Base-by-base conservation (phyloP, 495 filamentous ascomycete species). In the Neurospora sp. region DNA sequence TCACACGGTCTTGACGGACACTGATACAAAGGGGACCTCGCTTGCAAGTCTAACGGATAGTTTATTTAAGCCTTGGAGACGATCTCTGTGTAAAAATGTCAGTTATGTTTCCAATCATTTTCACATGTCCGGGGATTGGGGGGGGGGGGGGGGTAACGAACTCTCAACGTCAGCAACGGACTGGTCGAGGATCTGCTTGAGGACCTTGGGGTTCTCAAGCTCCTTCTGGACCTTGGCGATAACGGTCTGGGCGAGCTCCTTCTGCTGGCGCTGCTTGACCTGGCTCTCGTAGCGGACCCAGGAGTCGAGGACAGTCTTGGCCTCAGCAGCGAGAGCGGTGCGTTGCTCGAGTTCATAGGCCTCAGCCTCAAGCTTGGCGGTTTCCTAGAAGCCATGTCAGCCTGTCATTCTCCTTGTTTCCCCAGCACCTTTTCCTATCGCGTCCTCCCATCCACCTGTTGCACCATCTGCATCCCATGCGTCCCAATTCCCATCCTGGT, bases 281-380 rank as follows among this genome's bases (percentile, higher is more conserved):
- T 98, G 96, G 73, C 91, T 87, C 87, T 99, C 96, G 83, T 99
- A 99, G 78, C 96, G 90, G 72, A 98, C 94, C 96, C 96, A 98
- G 70, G 94, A 97, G 82, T 99, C 96, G 71, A 99, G 90, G 42
- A 98, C 95, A 69, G 87, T 78, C 90, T 97, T 98, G 75, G 95
- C 96, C 88, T 99, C 96, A 71, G 88, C 83, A 38, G 93, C 94
- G 71, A 98, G 86, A 70, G 92, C 91, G 70, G 94, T 97, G 83
- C 88, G 91, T 86, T 99, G 96, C 88, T 98, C 93, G 75, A 99
- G 90, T 87, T 98, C 94, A 82, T 91, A 99, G 69, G 93, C 93
- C 89, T 97, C 84, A 77, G 96, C 91, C 87, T 99, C 96, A 75
- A 98, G 91, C 83, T 91, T 84, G 79, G 96, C 96, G 78, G 96